Evolutionary conservation across 176 grass and related monocot genomes (phyloP).

Genomic region (Alopecurus myosuroides): DNA sequence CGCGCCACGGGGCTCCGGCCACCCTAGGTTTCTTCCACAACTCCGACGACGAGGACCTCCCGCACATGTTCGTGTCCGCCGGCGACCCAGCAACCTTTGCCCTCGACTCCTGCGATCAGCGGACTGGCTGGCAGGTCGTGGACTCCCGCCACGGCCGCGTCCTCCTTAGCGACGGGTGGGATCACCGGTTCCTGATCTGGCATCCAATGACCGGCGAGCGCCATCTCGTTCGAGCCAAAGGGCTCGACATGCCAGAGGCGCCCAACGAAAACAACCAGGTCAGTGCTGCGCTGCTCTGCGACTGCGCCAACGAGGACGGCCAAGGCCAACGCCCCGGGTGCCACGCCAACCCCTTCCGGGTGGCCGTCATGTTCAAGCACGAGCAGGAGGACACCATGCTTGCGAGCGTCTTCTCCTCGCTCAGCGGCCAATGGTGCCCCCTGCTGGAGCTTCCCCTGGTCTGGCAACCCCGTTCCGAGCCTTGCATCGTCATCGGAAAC

Average conservation of each 20-base stretch:
- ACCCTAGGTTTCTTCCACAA: neutral
- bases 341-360: neutral
- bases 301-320: neutral
- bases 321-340: neutral
- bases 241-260: neutral
- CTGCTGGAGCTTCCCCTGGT: neutral
- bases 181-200: neutral
- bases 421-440: neutral
- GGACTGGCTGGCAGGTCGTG: neutral
- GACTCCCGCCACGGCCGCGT: neutral
- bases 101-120: neutral
- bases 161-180: neutral
- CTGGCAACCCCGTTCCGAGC: neutral
- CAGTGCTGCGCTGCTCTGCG: neutral
- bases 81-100: neutral
- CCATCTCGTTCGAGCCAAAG: neutral
- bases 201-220: neutral
- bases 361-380: neutral
- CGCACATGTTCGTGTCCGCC: neutral
- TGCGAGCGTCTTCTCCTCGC: neutral
- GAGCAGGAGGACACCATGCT: neutral
- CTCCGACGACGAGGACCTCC: neutral
- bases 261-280: neutral
- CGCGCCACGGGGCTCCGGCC: neutral
- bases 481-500: neutral